Evolutionary conservation across 208 protist species (phyloP), one percentile per base, ranked within the genome.

Genomic region (Tritrichomonas musculus): DNA sequence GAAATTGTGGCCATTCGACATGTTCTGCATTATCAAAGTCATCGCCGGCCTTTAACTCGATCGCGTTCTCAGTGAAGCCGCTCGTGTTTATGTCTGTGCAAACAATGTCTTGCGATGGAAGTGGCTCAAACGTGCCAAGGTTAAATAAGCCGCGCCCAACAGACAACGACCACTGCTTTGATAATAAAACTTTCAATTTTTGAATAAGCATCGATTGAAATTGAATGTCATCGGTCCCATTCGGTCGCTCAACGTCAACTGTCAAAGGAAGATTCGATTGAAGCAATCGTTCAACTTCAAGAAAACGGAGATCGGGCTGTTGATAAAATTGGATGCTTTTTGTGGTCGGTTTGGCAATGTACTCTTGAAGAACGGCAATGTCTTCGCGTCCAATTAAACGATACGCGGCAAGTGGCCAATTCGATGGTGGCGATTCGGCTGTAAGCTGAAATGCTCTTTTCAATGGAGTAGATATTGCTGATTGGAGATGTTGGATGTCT

Each of bases 331-430:
- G 17, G 0, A 50, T 55, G 25, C 13, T 47, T 88, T 88, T 13
- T 33, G 47, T 17, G 1, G 41, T 53, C 14, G 41, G 47, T 39
- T 88, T 27, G 33, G 33, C 47, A 49, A 57, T 88, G 17, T 88
- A 88, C 57, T 88, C 47, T 0, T 57, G 30, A 30, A 88, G 30
- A 20, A 33, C 41, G 0, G 77, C 41, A 36, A 88, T 88, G 57
- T 88, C 77, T 53, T 88, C 77, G 53, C 77, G 53, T 33, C 77
- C 77, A 30, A 88, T 88, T 20, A 88, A 30, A 33, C 30, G 20
- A 50, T 88, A 88, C 33, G 77, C 77, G 5, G 77, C 77, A 33
- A 88, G 20, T 57, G 77, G 77, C 77, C 77, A 88, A 88, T 88
- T 30, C 39, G 25, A 13, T 33, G 77, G 77, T 57, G 77, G 77